These are phyloP conservation scores for Aspergillus spinulosporus DNA, from an alignment of 2,329 filamentous ascomycete genomes.

Conservation along the genomic window DNA sequence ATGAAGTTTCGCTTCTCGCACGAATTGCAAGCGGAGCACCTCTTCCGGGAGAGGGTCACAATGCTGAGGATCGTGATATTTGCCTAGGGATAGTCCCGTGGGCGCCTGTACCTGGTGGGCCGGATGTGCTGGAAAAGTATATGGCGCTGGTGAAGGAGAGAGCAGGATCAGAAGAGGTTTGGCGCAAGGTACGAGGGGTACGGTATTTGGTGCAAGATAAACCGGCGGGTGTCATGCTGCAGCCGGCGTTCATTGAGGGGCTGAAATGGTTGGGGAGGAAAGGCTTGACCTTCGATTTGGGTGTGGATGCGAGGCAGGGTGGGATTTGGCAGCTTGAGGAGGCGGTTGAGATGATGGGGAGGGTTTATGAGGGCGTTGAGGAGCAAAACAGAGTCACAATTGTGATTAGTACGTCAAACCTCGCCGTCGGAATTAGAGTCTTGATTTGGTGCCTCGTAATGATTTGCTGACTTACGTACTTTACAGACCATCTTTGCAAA, in stretches of 20 bases:
- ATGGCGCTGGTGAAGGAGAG: slow-evolving; percentile 59
- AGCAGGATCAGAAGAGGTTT: slow-evolving; percentile 60
- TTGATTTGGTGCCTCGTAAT: background rate
- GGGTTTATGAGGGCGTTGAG: slow-evolving; percentile 60
- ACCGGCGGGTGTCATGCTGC: slow-evolving; percentile 64
- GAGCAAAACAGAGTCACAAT: slow-evolving; percentile 64
- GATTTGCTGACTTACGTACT: slow-evolving; percentile 15
- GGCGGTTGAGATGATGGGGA: slow-evolving; percentile 67
- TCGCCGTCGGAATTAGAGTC: background rate
- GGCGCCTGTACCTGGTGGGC: slow-evolving; percentile 75
- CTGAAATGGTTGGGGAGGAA: slow-evolving; percentile 64
- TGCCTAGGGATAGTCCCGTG: slow-evolving; percentile 75
- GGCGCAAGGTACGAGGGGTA: slow-evolving; percentile 72
- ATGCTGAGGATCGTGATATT: slow-evolving; percentile 51
- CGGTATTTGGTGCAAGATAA: slow-evolving; percentile 81
- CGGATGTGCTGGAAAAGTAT: slow-evolving; percentile 63
- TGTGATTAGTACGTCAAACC: slow-evolving; percentile 52
- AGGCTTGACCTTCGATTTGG: slow-evolving; percentile 75
- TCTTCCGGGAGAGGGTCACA: slow-evolving; percentile 59
- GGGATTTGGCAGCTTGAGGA: slow-evolving; percentile 74
- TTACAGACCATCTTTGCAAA: slow-evolving; percentile 82
- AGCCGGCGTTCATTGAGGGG: slow-evolving; percentile 63
- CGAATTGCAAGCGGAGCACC: slow-evolving; percentile 65
- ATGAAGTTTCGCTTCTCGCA: slow-evolving; percentile 69
- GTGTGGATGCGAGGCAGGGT: slow-evolving; percentile 75